Evolutionary conservation across 345 rosid species (phyloP), one percentile per base, ranked within the genome.

Genomic region (Xanthoceras sorbifolium): DNA sequence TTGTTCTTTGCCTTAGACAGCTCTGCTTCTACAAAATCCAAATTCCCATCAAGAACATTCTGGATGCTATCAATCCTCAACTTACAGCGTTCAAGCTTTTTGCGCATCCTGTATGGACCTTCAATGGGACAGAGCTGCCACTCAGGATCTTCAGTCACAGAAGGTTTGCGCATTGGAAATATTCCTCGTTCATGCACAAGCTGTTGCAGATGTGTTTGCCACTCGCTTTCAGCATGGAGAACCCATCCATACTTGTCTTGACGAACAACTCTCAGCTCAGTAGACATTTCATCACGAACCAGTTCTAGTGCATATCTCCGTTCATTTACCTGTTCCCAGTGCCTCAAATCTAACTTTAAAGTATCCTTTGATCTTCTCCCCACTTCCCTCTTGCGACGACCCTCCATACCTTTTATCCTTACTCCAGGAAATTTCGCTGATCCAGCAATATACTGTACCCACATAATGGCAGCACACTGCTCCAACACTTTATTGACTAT

Each of bases 41-140:
- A 83, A 77, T 89, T 86, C 42, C 93, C 90, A 74, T 86, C 89
- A 71, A 97, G 89, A 78, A 89, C 94, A 86, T 90, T 88, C 76
- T 90, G 95, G 77, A 97, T 85, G 71, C 95, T 88, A 63, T 92
- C 93, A 78, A 94, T 90, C 83, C 76, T 91, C 83, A 91, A 87
- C 77, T 86, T 94, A 89, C 90, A 90, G 74, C 90, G 90, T 82
- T 92, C 98, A 79, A 97, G 97, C 89, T 94, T 97, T 83, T 97
- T 97, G 42, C 99, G 98, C 99, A 91, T 97, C 85, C 99, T 90
- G 82, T 97, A 97, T 20, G 99, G 98, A 76, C 99, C 98, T 90
- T 97, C 98, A 77, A 97, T 94, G 31, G 97, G 95, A 86, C 99
- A 97, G 83, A 97, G 99, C 89, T 92, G 98, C 99, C 99, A 97